Evolutionary conservation across 768 basidiomycete genomes (phyloP).

Genomic region (Tulasnella sp.): DNA sequence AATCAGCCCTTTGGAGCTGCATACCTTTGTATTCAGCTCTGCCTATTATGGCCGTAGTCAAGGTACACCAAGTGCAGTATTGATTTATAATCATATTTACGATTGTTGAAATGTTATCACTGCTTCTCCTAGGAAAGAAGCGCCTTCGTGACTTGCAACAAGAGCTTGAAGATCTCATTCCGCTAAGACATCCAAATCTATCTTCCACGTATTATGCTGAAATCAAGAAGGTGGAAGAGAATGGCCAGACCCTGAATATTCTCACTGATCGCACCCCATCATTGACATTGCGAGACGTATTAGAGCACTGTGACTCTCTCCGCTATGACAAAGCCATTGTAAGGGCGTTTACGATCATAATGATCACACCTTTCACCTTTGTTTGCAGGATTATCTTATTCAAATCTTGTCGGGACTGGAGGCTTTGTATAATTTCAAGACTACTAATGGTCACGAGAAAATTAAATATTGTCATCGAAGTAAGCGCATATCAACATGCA

Average conservation of each 20-base stretch:
- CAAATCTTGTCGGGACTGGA: constrained; percentile 10
- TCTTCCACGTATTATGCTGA: constrained; percentile 51
- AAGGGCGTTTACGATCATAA: too few species aligned
- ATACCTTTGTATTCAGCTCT: constrained; percentile 50
- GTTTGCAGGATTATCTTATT: constrained; percentile 51
- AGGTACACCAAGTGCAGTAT: constrained; percentile 38
- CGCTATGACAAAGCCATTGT: constrained; percentile 59
- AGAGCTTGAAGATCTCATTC: constrained; percentile 42
- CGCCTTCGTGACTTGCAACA: constrained; percentile 33
- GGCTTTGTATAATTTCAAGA: constrained; percentile 1
- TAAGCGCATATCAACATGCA: constrained; percentile 20
- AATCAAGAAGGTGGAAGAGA: constrained; percentile 40
- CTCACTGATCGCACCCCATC: constrained; percentile 60
- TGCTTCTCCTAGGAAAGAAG: constrained; percentile 27
- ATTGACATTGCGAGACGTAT: constrained; percentile 53
- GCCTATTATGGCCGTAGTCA: constrained; percentile 55
- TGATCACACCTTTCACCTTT: too few species aligned
- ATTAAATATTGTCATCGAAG: constrained; percentile 45
- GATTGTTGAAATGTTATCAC: neutral
- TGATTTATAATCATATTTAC: neutral
- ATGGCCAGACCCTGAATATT: constrained; percentile 44
- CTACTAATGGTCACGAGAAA: constrained; percentile 11
- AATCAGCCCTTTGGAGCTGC: constrained; percentile 40
- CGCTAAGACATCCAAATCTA: constrained; percentile 53
- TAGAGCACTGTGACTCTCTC: constrained; percentile 67